Evolutionary conservation across 371 early-diverging fungal genomes (phyloP).

Genomic region (Umbelopsis sp.): DNA sequence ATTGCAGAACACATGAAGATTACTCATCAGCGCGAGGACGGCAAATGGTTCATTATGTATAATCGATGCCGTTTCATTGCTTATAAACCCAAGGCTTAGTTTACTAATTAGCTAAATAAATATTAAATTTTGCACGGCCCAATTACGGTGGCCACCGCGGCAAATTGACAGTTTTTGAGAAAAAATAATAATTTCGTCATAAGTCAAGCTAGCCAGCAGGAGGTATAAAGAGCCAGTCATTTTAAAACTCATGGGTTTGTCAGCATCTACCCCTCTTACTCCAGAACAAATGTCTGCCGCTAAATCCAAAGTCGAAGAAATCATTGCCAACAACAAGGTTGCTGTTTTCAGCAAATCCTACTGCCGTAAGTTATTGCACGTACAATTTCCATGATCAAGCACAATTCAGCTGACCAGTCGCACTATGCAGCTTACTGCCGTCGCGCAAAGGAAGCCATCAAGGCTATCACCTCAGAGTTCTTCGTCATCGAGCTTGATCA

Average conservation of each 20-base stretch:
- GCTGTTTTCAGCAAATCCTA: constrained; percentile 81
- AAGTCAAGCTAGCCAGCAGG: too few species aligned
- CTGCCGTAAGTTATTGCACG: constrained; percentile 57
- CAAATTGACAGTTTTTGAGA: too few species aligned
- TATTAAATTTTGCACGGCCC: too few species aligned
- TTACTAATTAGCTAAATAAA: too few species aligned
- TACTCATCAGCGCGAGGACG: constrained; percentile 54
- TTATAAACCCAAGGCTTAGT: constrained; percentile 21
- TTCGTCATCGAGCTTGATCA: constrained; percentile 59
- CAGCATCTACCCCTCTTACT: neutral
- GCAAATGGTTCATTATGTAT: constrained; percentile 65
- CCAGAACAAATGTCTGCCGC: constrained; percentile 28
- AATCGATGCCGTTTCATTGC: constrained; percentile 54
- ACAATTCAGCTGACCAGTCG: neutral
- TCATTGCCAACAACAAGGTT: constrained; percentile 35
- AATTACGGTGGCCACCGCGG: too few species aligned
- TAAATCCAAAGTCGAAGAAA: constrained; percentile 33
- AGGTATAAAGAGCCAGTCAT: neutral
- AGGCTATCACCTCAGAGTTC: constrained; percentile 41
- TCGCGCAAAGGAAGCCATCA: constrained; percentile 64
- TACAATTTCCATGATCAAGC: neutral
- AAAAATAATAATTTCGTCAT: neutral
- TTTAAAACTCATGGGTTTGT: constrained; percentile 6
- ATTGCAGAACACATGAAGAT: constrained; percentile 53
- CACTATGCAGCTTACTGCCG: constrained; percentile 59